phyloP scores from a whole-genome alignment of 176 grass and related monocot genomes.

The Cenchrus purpureus region DNA sequence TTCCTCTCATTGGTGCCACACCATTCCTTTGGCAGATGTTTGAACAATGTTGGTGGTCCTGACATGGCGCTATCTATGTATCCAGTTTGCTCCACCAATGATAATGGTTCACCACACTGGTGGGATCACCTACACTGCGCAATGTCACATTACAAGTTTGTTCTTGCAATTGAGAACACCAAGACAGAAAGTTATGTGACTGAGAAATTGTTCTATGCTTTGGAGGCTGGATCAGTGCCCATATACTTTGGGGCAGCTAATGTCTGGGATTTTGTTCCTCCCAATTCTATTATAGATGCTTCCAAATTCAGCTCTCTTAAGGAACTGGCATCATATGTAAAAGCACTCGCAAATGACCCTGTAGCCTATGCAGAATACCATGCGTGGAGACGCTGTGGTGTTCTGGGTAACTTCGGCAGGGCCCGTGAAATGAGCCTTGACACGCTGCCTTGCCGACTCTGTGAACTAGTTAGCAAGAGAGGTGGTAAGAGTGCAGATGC shows the following conservation, averaged over 20 bases:
- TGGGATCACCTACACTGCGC: slow-evolving; percentile 88
- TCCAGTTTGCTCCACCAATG: slow-evolving; percentile 62
- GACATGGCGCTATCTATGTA: slow-evolving; percentile 78
- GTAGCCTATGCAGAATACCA: slow-evolving; percentile 91
- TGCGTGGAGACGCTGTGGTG: slow-evolving; percentile 86
- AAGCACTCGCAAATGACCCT: slow-evolving; percentile 71
- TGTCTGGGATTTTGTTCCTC: slow-evolving; percentile 88
- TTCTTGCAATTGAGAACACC: slow-evolving; percentile 95
- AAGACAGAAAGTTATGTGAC: slow-evolving; percentile 88
- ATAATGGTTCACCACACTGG: slow-evolving; percentile 60
- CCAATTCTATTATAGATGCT: slow-evolving; percentile 83
- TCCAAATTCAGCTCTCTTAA: slow-evolving; percentile 79
- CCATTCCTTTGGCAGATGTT: slow-evolving; percentile 89
- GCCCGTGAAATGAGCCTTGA: slow-evolving; percentile 83
- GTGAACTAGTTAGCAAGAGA: slow-evolving; percentile 75
- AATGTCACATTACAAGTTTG: slow-evolving; percentile 98
- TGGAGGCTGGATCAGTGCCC: slow-evolving; percentile 85
- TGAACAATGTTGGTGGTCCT: slow-evolving; percentile 83
- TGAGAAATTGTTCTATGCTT: slow-evolving; percentile 87
- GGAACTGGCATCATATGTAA: slow-evolving; percentile 77
- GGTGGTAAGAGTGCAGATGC: slow-evolving; percentile 65
- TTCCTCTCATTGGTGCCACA: slow-evolving; percentile 71
- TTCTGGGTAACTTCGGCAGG: slow-evolving; percentile 74
- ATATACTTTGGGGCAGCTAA: slow-evolving; percentile 93
- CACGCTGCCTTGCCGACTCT: slow-evolving; percentile 80